Conservation (phyloP, 192 early-diverging fungal species). For the Lobosporangium transversale region DNA sequence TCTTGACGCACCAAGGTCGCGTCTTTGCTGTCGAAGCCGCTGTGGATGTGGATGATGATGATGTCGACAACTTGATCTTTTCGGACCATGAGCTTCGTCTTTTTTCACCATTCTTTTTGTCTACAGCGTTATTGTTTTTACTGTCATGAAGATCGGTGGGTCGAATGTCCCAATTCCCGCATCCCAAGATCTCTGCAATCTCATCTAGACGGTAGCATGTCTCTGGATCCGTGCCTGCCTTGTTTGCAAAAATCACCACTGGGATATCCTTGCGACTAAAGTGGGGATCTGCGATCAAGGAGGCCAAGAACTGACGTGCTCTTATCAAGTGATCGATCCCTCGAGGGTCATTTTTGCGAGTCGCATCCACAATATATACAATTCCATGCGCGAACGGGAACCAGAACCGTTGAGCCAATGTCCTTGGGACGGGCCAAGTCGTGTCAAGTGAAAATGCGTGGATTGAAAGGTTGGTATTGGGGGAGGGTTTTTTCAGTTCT, state of each 20-base stretch:
- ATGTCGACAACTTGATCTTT: neutral
- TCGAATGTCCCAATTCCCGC: conserved; percentile 38
- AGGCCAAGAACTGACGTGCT: conserved; percentile 36
- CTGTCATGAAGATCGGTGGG: too few relatives aligned
- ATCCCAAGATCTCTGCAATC: conserved; percentile 52
- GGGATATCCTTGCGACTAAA: conserved; percentile 39
- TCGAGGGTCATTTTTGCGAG: conserved; percentile 49
- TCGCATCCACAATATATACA: conserved; percentile 46
- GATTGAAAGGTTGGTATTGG: conserved; percentile 32
- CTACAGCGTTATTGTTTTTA: too few relatives aligned
- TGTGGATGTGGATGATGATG: too few relatives aligned
- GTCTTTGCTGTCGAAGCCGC: neutral
- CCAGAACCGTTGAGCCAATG: conserved; percentile 43
- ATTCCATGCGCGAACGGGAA: conserved; percentile 47
- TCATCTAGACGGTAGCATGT: conserved; percentile 48
- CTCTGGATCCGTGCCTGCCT: conserved; percentile 42
- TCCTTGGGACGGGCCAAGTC: conserved; percentile 46
- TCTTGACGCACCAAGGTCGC: conserved; percentile 51
- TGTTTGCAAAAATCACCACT: conserved; percentile 47
- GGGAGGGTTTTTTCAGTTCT: conserved; percentile 1
- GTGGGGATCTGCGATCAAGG: conserved; percentile 24
- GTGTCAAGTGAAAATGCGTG: conserved; percentile 53
- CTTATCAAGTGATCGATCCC: conserved; percentile 43
- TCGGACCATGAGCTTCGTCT: neutral
- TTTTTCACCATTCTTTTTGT: neutral